These are phyloP conservation scores for Endothia cerciana DNA, from an alignment of 2,329 filamentous ascomycete genomes.

Conservation along the genomic window DNA sequence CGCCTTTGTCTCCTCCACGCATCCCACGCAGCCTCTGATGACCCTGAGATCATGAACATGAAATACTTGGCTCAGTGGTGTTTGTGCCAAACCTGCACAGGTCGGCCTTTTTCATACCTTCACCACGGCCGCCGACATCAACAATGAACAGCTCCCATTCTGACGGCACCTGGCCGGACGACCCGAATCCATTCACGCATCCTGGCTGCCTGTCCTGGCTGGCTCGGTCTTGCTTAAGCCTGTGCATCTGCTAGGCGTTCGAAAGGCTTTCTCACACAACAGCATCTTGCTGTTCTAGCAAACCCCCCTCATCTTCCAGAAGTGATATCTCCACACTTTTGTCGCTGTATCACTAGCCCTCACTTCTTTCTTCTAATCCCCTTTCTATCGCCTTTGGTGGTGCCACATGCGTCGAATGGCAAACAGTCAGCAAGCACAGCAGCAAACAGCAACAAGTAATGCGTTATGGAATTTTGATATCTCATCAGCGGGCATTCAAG, in stretches of 20 bases:
- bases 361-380: neutral
- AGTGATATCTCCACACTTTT: conserved; percentile 5
- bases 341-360: conserved; percentile 15
- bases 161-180: too few relatives aligned
- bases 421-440: conserved; percentile 11
- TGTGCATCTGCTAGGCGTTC: conserved; percentile 10
- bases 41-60: neutral
- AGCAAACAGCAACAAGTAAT: conserved; percentile 10
- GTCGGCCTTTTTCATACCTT: neutral
- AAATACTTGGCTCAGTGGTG: neutral
- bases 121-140: neutral
- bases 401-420: neutral
- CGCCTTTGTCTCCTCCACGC: neutral
- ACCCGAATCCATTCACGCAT: too few relatives aligned
- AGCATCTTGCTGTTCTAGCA: conserved; percentile 13
- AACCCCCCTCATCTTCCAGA: conserved; percentile 16
- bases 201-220: neutral
- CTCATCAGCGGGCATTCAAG: conserved; percentile 5
- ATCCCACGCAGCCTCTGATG: neutral
- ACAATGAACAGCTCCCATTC: neutral
- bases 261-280: neutral
- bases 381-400: neutral
- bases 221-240: neutral
- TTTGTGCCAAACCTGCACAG: neutral
- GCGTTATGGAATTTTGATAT: conserved; percentile 12